Base-by-base conservation (phyloP, 257 asterid genomes). In the Fraxinus anomala region DNA sequence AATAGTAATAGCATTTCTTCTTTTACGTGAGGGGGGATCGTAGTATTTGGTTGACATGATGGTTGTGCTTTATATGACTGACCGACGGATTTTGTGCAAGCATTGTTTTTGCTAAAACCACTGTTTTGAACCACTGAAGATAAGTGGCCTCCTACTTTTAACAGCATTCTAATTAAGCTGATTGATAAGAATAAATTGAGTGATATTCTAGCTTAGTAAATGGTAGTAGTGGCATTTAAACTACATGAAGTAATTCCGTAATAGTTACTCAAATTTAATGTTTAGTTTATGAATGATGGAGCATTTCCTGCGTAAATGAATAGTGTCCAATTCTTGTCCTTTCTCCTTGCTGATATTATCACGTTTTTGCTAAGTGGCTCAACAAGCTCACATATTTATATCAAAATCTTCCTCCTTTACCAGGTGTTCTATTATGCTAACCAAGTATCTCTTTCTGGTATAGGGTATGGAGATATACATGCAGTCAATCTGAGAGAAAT, bases 391-490 rank as follows among this genome's bases (percentile, higher is more conserved):
- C 19, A 1, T 24, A 10, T 26, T 63, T 23, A 63, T 61, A 3
- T 61, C 6, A 63, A 63, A 63, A 63, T 24, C 69, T 63, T 26
- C 34, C 31, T 9, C 68, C 0, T 7, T 23, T 61, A 6, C 69
- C 31, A 3, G 4, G 69, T 3, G 5, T 23, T 63, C 33, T 24
- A 26, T 63, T 63, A 63, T 63, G n/a, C 11, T 72, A 54, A 37
- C n/a, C 59, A 28, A 36, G 13, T 28, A 6, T 72, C 19, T 73
- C 34, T 39, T 40, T 80, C 68, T 81, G 12, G 39, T 77, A 59
- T 91, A 94, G 98, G 99, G 65, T 95, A 95, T 86, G 99, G 99
- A 82, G 99, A 95, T 76, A 89, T 95, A 85, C 98, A 92, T 74
- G 99, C 99, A 0, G 99, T 95, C 33, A 95, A 95, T 77, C 68